Evolutionary conservation across 176 grass and related monocot species (phyloP), one percentile per base, ranked within the genome.

Genomic region (Lolium perenne): DNA sequence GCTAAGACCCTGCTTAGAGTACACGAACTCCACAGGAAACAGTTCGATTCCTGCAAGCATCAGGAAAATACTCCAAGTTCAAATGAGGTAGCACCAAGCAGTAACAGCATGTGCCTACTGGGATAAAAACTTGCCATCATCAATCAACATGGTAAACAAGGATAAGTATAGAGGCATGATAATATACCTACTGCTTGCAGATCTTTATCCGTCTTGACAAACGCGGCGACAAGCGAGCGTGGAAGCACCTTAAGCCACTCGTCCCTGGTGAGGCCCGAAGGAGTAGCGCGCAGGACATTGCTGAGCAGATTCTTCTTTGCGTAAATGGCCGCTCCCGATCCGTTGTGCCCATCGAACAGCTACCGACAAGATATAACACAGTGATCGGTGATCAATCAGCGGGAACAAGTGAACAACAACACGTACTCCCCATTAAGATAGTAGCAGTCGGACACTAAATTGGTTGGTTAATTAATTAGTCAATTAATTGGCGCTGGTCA

Each of bases 141-240:
- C 40, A 22, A 35, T 48, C 40, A 22, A 80, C 60, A 79, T 77
- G 73, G 53, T 23, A 12, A 83, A 82, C 20, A 76, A 51, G 16
- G 54, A 74, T 20, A 79, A 71, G 18, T 73, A 71, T 43, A 78
- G 3, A 78, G 3, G 5, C 10, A 48, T 41, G 26, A 69, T 78
- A 43, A 69, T 78, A 43, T 72, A 92, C 86, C 90, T 57, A 87
- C 18, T 57, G 32, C 75, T 79, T 94, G 97, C 48, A 94, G 87
- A 90, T 99, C 97, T 90, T 94, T 96, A 54, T 99, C 97, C 8
- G 97, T 96, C 91, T 96, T 99, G 79, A 96, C 97, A 90, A 99
- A 99, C 2, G 86, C 94, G 17, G 92, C 87, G 80, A 99, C 97
- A 55, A 99, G 88, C 43, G 90, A 92, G 67, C 94, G 90, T 80